Percentiles rank a stretch among this genome's conserved stretches.
These are phyloP conservation scores for Vigna reflexopilosa DNA, from an alignment of 306 rosid genomes.

Conservation along the genomic window DNA sequence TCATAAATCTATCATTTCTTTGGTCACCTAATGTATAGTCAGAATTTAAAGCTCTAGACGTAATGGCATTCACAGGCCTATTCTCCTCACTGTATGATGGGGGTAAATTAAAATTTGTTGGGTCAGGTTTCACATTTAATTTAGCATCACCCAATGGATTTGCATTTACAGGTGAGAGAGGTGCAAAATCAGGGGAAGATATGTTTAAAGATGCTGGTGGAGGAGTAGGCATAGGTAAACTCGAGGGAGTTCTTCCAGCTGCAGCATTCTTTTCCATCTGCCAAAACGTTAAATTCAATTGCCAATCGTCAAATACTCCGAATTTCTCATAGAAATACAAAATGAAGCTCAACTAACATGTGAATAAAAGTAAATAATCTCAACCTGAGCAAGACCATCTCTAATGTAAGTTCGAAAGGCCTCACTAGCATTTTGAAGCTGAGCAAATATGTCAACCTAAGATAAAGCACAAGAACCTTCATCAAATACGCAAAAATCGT, in stretches of 20 bases:
- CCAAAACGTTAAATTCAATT: conserved; percentile 40
- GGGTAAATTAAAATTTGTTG: conserved; percentile 76
- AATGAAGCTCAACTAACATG: conserved; percentile 18
- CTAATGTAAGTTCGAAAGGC: conserved; percentile 97
- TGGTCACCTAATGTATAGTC: conserved; percentile 72
- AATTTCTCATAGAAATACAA: not conserved
- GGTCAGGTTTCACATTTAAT: conserved; percentile 75
- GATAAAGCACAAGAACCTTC: conserved; percentile 35
- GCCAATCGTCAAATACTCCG: conserved; percentile 13
- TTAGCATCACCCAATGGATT: conserved; percentile 78
- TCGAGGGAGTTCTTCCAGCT: conserved; percentile 97
- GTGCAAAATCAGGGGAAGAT: conserved; percentile 90
- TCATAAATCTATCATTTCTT: conserved; percentile 80
- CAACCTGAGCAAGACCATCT: conserved; percentile 97
- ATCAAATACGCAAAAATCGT: conserved; percentile 32
- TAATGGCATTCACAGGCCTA: conserved; percentile 58
- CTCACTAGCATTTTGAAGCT: conserved; percentile 99
- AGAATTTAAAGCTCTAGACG: conserved; percentile 69
- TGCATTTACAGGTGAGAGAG: conserved; percentile 85
- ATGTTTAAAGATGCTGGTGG: conserved; percentile 79
- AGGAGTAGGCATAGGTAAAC: conserved; percentile 93
- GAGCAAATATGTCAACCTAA: conserved; percentile 97
- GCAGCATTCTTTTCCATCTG: conserved; percentile 99
- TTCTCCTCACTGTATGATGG: conserved; percentile 86
- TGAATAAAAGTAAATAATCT: conserved; percentile 30